Evolutionary conservation across 192 early-diverging fungal genomes (phyloP), one percentile per base, ranked within the genome.

Genomic region (Umbelopsis isabellina): DNA sequence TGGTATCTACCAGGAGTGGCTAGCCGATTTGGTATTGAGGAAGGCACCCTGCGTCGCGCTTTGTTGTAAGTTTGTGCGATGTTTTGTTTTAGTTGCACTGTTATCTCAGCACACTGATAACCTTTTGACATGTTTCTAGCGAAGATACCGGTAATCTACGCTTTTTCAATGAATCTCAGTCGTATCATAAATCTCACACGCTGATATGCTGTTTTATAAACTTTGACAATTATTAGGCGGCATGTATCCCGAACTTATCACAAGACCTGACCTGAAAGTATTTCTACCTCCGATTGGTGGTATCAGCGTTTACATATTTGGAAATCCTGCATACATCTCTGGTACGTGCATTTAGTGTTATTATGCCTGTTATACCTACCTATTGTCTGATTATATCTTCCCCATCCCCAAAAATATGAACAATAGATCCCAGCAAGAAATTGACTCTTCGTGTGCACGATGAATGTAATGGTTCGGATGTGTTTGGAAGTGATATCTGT

Each of bases 1-100:
- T 98, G 96, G 96, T 90, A 90, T 71, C 82, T 98, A 3, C 96
- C 96, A 7, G 96, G 96, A 6, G 94, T 98, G 1, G 96, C 96
- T 37, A 84, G 88, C 52, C 86, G 94, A 6, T 91, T 98, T 78
- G 89, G 91, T 20, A 94, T 96, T 45, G 90, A 89, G 45, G 96
- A 98, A 79, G 84, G 89, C 7, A 81, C 87, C 13, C 83, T 98
- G 70, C 89, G 96, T 20, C 89, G 94, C 6, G 88, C 92, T 1
- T 74, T 97, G 16, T 97, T 94, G 88, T 91, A 84, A 79, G 88
- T 83, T 25, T 35, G 5, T 35, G 5, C 15, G n/a, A 46, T 16
- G 20, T 27, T 41, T 48, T 52, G 46, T 66, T 52, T 65, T 49
- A 22, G 3, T 21, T 68, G n/a, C n/a, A n/a, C 37, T 51, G 18